Evolutionary conservation across 1,284 basidiomycete species (phyloP), one percentile per base, ranked within the genome.

Genomic region (Malassezia restricta): DNA sequence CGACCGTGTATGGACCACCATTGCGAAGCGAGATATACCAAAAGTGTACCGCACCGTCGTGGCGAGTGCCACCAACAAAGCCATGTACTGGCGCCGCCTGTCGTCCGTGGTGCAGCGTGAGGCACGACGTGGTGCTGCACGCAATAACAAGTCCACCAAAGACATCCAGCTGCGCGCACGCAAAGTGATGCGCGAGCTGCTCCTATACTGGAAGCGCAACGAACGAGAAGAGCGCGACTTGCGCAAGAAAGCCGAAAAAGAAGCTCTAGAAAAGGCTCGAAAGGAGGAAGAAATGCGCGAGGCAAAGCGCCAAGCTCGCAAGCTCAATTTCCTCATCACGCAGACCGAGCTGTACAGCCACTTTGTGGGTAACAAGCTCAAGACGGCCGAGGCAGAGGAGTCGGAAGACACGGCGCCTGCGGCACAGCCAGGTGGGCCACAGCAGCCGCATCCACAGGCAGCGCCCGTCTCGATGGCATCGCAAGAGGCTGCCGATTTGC

Each of bases 311-410:
- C 90, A 95, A 76, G 87, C 91, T 3, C 82, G 94, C 63, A 98
- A 98, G 76, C 82, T 99, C 52, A 95, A 98, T 76, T 99, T 98
- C 78, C 78, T 99, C 74, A 92, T 99, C 75, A 96, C 89, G 56
- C 94, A 98, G 76, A 98, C 94, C 9, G 94, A 99, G 75, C 81
- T 98, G 9, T 99, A 98, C 76, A 94, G 88, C 63, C 94, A 99
- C 78, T 98, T 98, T 78, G 89, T 99, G 55, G 92, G 94, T 37
- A 95, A 84, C 76, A 98, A 98, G 77, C 81, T 98, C 65, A 95
- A 94, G 77, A 96, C 92, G 40, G 81, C 83, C 52, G 91, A 95
- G 71, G 82, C 91, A 27, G 87, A 94, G 75, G 86, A 87, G 17
- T 75, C 75, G 5, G 83, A 85, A 39, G 78, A 79, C 56, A 77